phyloP scores from a whole-genome alignment of 331 rosid species.

The Malus hybrid region DNA sequence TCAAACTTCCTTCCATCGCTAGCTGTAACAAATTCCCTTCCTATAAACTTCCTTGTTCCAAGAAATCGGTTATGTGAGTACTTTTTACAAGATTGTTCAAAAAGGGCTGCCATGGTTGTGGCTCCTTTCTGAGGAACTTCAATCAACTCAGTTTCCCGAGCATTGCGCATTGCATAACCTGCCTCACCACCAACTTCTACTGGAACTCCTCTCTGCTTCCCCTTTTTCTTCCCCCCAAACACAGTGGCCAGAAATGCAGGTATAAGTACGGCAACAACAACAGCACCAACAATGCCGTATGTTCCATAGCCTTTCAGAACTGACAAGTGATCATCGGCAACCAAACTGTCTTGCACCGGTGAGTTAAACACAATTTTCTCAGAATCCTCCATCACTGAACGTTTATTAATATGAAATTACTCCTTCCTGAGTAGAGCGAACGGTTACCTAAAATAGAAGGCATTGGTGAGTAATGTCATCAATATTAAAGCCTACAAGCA shows the following conservation, averaged over 20 bases:
- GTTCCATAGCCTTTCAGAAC: conserved; percentile 44
- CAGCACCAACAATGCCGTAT: conserved; percentile 50
- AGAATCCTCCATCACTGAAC: conserved; percentile 39
- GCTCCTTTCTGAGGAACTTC: conserved; percentile 74
- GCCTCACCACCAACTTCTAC: conserved; percentile 64
- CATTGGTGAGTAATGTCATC: background rate
- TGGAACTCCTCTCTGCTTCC: conserved; percentile 68
- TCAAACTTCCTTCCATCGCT: conserved; percentile 79
- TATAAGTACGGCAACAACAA: conserved; percentile 42
- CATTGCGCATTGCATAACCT: conserved; percentile 65
- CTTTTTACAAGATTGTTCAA: conserved; percentile 75
- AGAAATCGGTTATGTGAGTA: conserved; percentile 39
- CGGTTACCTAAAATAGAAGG: conserved; percentile 12
- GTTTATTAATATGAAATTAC: background rate
- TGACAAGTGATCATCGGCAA: conserved; percentile 22
- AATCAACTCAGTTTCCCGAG: conserved; percentile 39
- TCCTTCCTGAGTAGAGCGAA: conserved; percentile 8
- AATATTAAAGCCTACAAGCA: background rate
- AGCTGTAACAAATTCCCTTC: conserved; percentile 44
- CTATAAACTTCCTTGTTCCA: conserved; percentile 67
- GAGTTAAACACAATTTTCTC: conserved; percentile 13
- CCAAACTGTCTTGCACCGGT: conserved; percentile 18
- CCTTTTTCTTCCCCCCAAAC: conserved; percentile 48
- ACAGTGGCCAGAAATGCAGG: conserved; percentile 39
- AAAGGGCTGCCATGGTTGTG: conserved; percentile 75